Evolutionary conservation across 768 basidiomycete species (phyloP), one percentile per base, ranked within the genome.

Genomic region (Porpolomopsis calyptriformis): DNA sequence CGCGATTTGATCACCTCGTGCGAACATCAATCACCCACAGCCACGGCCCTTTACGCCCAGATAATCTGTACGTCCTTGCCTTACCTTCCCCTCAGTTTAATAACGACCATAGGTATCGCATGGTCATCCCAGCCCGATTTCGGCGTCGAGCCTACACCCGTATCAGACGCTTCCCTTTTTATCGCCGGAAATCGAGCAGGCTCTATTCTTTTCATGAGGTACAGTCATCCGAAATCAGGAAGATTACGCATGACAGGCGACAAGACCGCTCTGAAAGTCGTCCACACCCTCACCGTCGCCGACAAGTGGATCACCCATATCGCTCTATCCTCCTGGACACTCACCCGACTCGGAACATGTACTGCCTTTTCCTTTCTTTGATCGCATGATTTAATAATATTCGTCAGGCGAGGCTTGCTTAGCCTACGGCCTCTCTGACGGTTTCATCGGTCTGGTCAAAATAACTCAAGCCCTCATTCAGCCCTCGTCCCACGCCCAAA

Each of bases 141-240:
- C 61, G 69, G 68, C 9, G 49, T 73, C 8, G 55, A 52, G 10
- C 81, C 83, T 2, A 57, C 65, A 7, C 74, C 76, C 0, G 41
- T 58, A 19, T 40, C 73, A 3, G 76, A 85, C 48, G 74, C 70
- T 2, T 88, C 86, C 2, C 59, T 87, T 0, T 71, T 90, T 3
- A 70, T 82, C n/a, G 60, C 76, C 3, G 87, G 85, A 2, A 84
- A 65, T 52, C 69, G 85, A 19, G 81, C 76, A 1, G 87, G 87
- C 14, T 67, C 67, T 33, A 57, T 88, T 16, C 56, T 68, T 5
- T 74, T 88, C 18, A 56, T 84, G 24, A 73, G 79, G 82, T 80
- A 35, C 27, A 20, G 35, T 12, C 2, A 27, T 19, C 45, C n/a
- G 35, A 20, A 14, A 25, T 33, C 22, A 3, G 19, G 34, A 25